A percentile compares a stretch with the other conserved stretches of the same genome.
Conservation (phyloP, 2,329 filamentous ascomycete genomes). For the Paecilomyces dactylethromorphus region DNA sequence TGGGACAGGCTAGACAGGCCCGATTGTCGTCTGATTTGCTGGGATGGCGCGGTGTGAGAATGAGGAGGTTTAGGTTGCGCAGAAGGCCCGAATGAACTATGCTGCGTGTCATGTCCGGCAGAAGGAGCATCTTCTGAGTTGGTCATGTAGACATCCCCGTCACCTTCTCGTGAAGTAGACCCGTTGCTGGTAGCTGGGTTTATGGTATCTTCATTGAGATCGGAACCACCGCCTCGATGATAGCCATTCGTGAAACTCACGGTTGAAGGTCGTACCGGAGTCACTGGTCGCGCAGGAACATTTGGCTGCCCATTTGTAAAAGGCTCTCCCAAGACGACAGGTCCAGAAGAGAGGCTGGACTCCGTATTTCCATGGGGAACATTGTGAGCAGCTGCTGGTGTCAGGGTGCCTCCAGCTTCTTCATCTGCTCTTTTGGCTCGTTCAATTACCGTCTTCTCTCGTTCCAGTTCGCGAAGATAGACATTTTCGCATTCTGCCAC, state of each 20-base stretch:
- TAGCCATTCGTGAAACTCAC: conserved; percentile 50
- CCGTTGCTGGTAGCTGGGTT: conserved; percentile 49
- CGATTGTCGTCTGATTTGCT: conserved; percentile 38
- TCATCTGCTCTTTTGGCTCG: conserved; percentile 39
- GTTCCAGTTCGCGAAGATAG: conserved; percentile 64
- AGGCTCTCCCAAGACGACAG: conserved; percentile 58
- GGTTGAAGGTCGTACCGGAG: conserved; percentile 48
- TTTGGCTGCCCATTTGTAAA: conserved; percentile 50
- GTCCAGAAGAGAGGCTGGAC: conserved; percentile 42
- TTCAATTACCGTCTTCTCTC: conserved; percentile 59
- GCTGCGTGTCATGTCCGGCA: conserved; percentile 36
- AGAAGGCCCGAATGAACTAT: conserved; percentile 45
- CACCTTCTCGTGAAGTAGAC: conserved; percentile 33
- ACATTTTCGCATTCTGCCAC: conserved; percentile 73
- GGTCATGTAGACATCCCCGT: conserved; percentile 58
- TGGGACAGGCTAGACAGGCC: conserved; percentile 44
- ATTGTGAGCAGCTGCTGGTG: conserved; percentile 46
- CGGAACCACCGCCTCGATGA: conserved; percentile 37
- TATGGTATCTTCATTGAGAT: conserved; percentile 27
- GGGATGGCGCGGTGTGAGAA: conserved; percentile 41
- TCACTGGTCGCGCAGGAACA: conserved; percentile 46
- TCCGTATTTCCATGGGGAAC: conserved; percentile 47
- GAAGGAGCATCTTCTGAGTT: conserved; percentile 40
- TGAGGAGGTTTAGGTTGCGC: conserved; percentile 42
- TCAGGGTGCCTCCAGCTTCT: conserved; percentile 28